Evolutionary conservation across 2,329 filamentous ascomycete species (phyloP).

Genomic region (Seiridium cupressi): DNA sequence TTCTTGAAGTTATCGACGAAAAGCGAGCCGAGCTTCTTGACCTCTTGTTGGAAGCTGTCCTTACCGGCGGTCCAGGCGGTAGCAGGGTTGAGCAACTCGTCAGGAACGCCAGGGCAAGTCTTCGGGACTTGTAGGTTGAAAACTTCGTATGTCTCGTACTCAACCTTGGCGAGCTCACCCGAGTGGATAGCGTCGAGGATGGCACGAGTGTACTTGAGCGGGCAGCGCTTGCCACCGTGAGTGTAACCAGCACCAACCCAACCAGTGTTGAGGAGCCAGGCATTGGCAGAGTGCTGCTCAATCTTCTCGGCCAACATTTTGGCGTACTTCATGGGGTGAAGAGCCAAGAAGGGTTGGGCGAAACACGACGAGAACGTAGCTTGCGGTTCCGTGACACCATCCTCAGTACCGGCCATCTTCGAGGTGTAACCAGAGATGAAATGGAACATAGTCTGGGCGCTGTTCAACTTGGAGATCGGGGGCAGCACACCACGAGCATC

Average conservation of each 20-base stretch:
- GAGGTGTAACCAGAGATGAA: constrained; percentile 99
- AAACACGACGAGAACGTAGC: constrained; percentile 99
- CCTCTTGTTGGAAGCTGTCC: constrained; percentile 81
- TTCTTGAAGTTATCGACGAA: constrained; percentile 99
- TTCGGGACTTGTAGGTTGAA: constrained; percentile 98
- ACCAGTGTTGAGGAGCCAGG: constrained; percentile 86
- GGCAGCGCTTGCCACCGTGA: constrained; percentile 94
- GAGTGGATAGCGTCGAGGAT: constrained; percentile 98
- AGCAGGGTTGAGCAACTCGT: constrained; percentile 91
- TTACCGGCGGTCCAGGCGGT: constrained; percentile 84
- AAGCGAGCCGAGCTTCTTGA: constrained; percentile 82
- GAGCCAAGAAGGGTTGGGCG: constrained; percentile 96
- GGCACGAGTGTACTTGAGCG: constrained; percentile 96
- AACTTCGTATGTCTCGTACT: constrained; percentile 92
- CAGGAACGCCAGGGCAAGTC: constrained; percentile 82
- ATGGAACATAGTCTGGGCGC: constrained; percentile 99
- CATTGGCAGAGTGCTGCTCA: constrained; percentile 88
- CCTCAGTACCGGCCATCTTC: constrained; percentile 99
- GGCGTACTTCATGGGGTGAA: constrained; percentile 99
- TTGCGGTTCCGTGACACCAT: constrained; percentile 94
- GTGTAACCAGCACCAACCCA: constrained; percentile 77
- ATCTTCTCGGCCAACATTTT: constrained; percentile 99
- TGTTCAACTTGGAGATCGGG: constrained; percentile 94
- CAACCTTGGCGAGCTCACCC: constrained; percentile 86
- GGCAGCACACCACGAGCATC: constrained; percentile 96